phyloP scores from a whole-genome alignment of 768 basidiomycete species.

The Solioccasus polychromus region DNA sequence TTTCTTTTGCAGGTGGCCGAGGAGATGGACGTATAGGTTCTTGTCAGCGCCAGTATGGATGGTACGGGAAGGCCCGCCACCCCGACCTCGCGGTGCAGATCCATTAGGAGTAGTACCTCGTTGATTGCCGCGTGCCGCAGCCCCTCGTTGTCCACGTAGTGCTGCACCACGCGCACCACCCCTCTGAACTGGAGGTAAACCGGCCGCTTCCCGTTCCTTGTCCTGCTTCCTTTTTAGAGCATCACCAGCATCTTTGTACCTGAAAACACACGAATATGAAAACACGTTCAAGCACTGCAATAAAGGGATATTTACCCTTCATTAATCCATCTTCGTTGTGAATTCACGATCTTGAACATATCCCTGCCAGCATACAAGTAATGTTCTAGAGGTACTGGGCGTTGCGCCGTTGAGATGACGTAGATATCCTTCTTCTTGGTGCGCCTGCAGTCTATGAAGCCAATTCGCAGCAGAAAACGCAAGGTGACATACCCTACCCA shows the following conservation, averaged over 20 bases:
- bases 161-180: constrained; percentile 77
- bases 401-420: constrained; percentile 93
- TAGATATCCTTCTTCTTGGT: constrained; percentile 99
- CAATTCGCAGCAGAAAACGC: constrained; percentile 1
- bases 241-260: constrained; percentile 89
- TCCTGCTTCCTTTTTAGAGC: constrained; percentile 92
- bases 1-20: constrained; percentile 83
- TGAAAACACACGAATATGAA: constrained; percentile 28
- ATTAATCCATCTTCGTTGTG: constrained; percentile 66
- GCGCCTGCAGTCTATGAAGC: constrained; percentile 50
- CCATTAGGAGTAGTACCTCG: constrained; percentile 47
- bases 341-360: constrained; percentile 88
- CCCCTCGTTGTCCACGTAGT: constrained; percentile 46
- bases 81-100: constrained; percentile 33
- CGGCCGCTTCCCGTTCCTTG: constrained; percentile 95
- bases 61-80: constrained; percentile 50
- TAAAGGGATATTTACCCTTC: constrained; percentile 55
- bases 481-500: constrained; percentile 87
- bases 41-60: constrained; percentile 76
- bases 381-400: constrained; percentile 96
- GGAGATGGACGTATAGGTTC: constrained; percentile 90
- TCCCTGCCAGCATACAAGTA: constrained; percentile 94
- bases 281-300: neutral
- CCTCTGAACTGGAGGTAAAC: constrained; percentile 80
- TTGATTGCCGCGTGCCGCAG: constrained; percentile 50